A percentile compares a stretch with the other conserved stretches of the same genome.
These are phyloP conservation scores for Geotrichum australiense DNA, from an alignment of 1,139 yeast species.

Conservation along the genomic window DNA sequence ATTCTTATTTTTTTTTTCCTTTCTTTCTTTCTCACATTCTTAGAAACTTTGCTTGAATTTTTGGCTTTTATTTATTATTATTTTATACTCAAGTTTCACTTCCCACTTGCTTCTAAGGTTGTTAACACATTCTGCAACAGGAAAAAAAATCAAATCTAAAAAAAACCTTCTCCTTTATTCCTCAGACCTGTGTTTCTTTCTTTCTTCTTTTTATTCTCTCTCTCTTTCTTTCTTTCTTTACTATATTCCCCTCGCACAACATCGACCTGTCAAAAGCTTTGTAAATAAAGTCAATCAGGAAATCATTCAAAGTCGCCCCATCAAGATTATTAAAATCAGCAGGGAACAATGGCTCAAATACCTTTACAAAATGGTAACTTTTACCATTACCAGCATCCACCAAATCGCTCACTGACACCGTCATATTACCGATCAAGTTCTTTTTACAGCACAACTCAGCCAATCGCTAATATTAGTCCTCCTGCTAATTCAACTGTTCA, in stretches of 20 bases:
- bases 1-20: no score
- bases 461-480: background rate
- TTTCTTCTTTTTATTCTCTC: background rate
- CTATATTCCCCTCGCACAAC: background rate
- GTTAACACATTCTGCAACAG: background rate
- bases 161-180: background rate
- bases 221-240: background rate
- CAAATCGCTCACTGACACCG: slow-evolving; percentile 9
- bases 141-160: slow-evolving; percentile 1
- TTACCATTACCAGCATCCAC: slow-evolving; percentile 12
- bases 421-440: slow-evolving; percentile 5
- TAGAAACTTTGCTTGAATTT: no score
- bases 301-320: no score
- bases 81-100: background rate
- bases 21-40: no score
- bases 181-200: background rate
- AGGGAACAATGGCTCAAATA: slow-evolving; percentile 9
- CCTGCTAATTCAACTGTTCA: background rate
- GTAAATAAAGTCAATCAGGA: no score
- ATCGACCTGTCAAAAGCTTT: no score
- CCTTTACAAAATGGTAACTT: slow-evolving; percentile 12
- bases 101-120: background rate
- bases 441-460: no score
- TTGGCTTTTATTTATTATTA: background rate
- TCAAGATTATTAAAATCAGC: background rate